Evolutionary conservation across 2,329 filamentous ascomycete species (phyloP).

Genomic region (Cordyceps farinosa): DNA sequence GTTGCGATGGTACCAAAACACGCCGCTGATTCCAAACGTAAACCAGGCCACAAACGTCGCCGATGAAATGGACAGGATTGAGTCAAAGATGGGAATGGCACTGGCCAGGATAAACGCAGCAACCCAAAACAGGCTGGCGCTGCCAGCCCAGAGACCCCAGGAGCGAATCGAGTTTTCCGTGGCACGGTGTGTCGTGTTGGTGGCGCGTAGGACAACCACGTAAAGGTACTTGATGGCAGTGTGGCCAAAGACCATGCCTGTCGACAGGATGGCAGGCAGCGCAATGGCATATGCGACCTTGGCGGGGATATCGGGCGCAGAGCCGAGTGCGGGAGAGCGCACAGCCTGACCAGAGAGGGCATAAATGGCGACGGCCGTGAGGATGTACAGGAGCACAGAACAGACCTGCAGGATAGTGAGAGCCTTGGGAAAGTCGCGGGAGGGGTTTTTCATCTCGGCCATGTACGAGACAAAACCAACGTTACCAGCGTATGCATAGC

Average conservation of each 20-base stretch:
- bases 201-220: constrained; percentile 32
- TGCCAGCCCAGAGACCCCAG: constrained; percentile 34
- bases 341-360: constrained; percentile 31
- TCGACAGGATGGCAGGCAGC: constrained; percentile 30
- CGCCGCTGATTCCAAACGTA: constrained; percentile 34
- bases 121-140: constrained; percentile 34
- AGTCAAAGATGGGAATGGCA: constrained; percentile 37
- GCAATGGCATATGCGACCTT: constrained; percentile 33
- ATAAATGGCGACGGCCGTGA: constrained; percentile 32
- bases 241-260: constrained; percentile 31
- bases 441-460: constrained; percentile 33
- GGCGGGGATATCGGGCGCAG: constrained; percentile 29
- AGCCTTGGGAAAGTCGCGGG: constrained; percentile 30
- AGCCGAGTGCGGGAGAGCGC: constrained; percentile 33
- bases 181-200: constrained; percentile 32
- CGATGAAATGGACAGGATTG: constrained; percentile 35
- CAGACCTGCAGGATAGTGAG: constrained; percentile 32
- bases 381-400: constrained; percentile 32
- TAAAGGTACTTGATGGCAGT: constrained; percentile 34
- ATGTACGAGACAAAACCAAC: constrained; percentile 36
- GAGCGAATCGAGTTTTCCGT: constrained; percentile 32
- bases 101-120: constrained; percentile 35
- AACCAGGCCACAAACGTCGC: constrained; percentile 37
- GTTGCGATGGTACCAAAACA: constrained; percentile 37
- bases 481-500: constrained; percentile 37